Conservation (phyloP, 2,329 filamentous ascomycete genomes). For the Colletotrichum simmondsii region DNA sequence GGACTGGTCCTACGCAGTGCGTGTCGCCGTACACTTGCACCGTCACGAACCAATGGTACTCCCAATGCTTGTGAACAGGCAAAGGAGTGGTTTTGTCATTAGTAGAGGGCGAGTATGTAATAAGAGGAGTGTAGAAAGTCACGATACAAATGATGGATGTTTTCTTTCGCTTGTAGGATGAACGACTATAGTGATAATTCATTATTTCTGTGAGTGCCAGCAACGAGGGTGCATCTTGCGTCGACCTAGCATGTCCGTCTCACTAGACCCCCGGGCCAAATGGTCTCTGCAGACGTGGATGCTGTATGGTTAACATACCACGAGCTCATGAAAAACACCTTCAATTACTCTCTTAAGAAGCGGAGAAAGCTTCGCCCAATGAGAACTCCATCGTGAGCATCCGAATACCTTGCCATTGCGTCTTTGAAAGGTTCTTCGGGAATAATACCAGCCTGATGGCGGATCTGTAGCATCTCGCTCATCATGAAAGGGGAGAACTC, state of each 20-base stretch:
- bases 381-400: not conserved
- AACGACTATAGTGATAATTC: no score
- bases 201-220: no score
- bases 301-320: not conserved
- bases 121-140: not conserved
- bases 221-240: no score
- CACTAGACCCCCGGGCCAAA: no score
- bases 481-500: not conserved
- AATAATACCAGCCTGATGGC: not conserved
- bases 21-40: slow-evolving; percentile 52
- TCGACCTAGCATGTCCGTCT: no score
- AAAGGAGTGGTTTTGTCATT: not conserved
- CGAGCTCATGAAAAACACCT: rapidly evolving
- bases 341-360: not conserved
- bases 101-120: not conserved
- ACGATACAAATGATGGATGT: not conserved
- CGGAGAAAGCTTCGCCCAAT: not conserved
- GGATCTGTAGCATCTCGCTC: not conserved
- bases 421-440: not conserved
- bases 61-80: slow-evolving; percentile 51
- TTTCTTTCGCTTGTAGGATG: no score
- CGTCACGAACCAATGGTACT: slow-evolving; percentile 50
- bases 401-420: not conserved
- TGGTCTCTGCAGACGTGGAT: no score
- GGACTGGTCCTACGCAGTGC: slow-evolving; percentile 51